These are phyloP conservation scores for Brassica carinata DNA, from an alignment of 345 rosid species.

Conservation along the genomic window DNA sequence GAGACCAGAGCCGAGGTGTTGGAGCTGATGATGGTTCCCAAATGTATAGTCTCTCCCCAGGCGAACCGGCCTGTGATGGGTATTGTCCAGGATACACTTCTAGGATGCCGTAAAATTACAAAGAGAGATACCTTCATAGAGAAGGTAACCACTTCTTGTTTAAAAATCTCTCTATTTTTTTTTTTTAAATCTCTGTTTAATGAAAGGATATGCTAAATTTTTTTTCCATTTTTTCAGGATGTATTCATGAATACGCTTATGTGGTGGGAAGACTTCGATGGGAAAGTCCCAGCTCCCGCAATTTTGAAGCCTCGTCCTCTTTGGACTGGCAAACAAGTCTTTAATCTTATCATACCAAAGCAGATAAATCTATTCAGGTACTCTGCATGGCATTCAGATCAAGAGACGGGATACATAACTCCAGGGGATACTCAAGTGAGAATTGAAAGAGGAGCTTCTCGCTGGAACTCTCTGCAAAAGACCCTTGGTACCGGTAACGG, in stretches of 20 bases:
- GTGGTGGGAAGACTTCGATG: constrained; percentile 99
- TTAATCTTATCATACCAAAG: constrained; percentile 95
- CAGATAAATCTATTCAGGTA: constrained; percentile 88
- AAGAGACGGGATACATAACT: constrained; percentile 77
- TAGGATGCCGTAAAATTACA: constrained; percentile 97
- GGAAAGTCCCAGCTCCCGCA: constrained; percentile 95
- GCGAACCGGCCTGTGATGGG: constrained; percentile 99
- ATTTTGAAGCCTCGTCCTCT: constrained; percentile 94
- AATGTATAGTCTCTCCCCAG: constrained; percentile 97
- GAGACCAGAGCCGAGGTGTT: constrained; percentile 97
- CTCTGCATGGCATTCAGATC: constrained; percentile 89
- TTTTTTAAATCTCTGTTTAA: constrained; percentile 1
- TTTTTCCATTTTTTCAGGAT: constrained; percentile 54
- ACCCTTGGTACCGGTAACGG: constrained; percentile 88
- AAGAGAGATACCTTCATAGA: constrained; percentile 98
- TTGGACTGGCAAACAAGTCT: constrained; percentile 99
- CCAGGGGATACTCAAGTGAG: constrained; percentile 93
- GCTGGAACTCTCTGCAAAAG: constrained; percentile 97
- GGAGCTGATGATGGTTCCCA: constrained; percentile 99
- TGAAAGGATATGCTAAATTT: constrained; percentile 9
- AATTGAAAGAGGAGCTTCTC: constrained; percentile 89
- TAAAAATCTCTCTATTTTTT: not conserved
- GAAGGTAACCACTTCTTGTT: constrained; percentile 56
- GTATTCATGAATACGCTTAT: constrained; percentile 95
- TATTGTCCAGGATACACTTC: constrained; percentile 93